Evolutionary conservation across 345 rosid species (phyloP), one percentile per base, ranked within the genome.

Genomic region (Diplotaxis tenuifolia): DNA sequence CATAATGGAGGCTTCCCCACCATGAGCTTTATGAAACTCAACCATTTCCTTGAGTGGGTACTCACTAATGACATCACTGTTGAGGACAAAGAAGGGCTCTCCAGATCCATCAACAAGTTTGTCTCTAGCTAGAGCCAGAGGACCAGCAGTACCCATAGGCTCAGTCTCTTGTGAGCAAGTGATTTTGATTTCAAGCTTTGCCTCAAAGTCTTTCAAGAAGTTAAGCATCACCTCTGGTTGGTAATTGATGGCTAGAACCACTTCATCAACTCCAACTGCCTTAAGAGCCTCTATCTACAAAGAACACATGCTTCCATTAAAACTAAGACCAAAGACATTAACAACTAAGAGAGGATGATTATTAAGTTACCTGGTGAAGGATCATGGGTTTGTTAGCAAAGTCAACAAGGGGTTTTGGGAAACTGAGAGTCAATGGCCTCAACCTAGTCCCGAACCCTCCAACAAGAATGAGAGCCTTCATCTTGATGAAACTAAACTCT

Each of bases 301-400:
- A 19, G 20, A 36, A 59, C 20, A 57, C 31, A 68, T 34, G 19
- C 14, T 9, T 52, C 47, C 0, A 56, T 50, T 60, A 32, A 55
- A 67, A 66, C 61, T 2, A 29, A 50, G 45, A 53, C 54, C 21
- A 9, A 45, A 16, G 70, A 65, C 10, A 68, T 23, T n/a, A 6
- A 45, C 0, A 16, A 56, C 4, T 1, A 56, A 53, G 9, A 38
- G 32, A 14, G 40, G 53, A 25, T 22, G 1, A 50, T 50, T 1
- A 36, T 29, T 20, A 7, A 15, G 34, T 20, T 85, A 92, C 99
- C 99, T 95, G 99, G 80, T 95, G 99, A 77, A 92, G 84, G 82
- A 95, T 95, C 99, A 95, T 95, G 62, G 99, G 99, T 72, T 95
- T 95, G 82, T 95, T 95, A 29, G 97, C 99, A 54, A 95, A 95